These are phyloP conservation scores for Colletotrichum noveboracense DNA, from an alignment of 2,329 filamentous ascomycete genomes.

Conservation along the genomic window DNA sequence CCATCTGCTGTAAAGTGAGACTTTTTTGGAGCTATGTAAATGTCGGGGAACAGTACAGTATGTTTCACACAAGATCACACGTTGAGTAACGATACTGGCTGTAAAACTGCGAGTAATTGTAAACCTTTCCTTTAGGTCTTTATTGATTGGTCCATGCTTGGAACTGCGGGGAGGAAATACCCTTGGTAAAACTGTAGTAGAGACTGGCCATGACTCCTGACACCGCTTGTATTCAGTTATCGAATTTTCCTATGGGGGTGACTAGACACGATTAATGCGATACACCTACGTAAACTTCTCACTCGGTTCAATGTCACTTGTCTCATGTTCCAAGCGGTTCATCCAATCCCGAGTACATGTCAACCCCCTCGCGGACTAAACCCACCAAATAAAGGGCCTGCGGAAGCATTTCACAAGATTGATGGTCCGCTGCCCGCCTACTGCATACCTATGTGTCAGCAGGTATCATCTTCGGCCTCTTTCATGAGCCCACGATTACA, in stretches of 20 bases:
- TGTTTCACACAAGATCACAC: too few species aligned
- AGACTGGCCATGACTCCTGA: background rate
- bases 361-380: background rate
- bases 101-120: background rate
- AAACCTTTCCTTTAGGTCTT: background rate
- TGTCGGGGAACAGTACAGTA: too few species aligned
- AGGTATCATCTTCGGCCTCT: background rate
- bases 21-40: background rate
- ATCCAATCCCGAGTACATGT: background rate
- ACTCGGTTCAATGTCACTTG: background rate
- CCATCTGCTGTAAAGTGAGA: accelerated
- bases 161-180: background rate
- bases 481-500: background rate
- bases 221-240: background rate
- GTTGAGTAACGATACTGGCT: background rate
- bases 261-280: background rate
- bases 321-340: background rate
- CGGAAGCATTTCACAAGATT: background rate
- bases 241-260: background rate
- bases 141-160: background rate
- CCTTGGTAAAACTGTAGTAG: background rate
- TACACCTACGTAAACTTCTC: background rate
- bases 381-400: background rate
- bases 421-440: background rate
- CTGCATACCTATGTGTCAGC: background rate